These are phyloP conservation scores for Urochloa ruziziensis DNA, from an alignment of 176 grass and related monocot species.

Conservation along the genomic window DNA sequence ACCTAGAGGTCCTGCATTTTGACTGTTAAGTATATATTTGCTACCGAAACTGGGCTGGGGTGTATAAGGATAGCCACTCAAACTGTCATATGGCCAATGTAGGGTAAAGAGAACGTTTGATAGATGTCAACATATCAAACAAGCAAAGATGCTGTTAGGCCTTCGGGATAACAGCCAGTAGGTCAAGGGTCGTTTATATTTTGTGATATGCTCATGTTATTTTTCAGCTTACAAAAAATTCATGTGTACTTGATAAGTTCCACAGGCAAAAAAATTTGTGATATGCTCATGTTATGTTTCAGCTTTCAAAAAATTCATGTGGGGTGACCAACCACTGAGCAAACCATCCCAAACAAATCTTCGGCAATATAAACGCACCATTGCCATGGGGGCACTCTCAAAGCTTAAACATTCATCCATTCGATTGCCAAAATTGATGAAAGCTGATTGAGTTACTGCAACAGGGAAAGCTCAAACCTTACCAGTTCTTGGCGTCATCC, in stretches of 20 bases:
- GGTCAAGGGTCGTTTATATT: no score
- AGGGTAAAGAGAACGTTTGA: neutral
- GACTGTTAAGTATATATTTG: neutral
- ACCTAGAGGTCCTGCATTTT: neutral
- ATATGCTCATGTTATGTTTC: neutral
- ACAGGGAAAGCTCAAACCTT: neutral
- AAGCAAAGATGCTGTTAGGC: neutral
- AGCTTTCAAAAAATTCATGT: neutral
- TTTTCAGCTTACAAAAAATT: no score
- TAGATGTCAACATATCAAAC: neutral
- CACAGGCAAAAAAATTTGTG: neutral
- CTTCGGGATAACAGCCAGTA: no score
- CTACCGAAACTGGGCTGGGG: neutral
- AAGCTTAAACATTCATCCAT: neutral
- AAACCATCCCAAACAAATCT: neutral
- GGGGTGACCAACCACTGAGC: neutral
- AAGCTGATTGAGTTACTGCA: neutral
- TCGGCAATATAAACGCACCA: neutral
- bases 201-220: no score
- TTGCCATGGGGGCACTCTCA: neutral
- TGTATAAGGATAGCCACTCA: neutral
- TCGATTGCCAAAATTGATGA: neutral
- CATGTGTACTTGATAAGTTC: neutral
- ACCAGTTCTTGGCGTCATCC: conserved; percentile 79
- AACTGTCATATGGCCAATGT: neutral